Percentiles rank a stretch among this genome's conserved stretches.
These are phyloP conservation scores for Mycogone perniciosa DNA, from an alignment of 2,329 filamentous ascomycete species.

Conservation along the genomic window DNA sequence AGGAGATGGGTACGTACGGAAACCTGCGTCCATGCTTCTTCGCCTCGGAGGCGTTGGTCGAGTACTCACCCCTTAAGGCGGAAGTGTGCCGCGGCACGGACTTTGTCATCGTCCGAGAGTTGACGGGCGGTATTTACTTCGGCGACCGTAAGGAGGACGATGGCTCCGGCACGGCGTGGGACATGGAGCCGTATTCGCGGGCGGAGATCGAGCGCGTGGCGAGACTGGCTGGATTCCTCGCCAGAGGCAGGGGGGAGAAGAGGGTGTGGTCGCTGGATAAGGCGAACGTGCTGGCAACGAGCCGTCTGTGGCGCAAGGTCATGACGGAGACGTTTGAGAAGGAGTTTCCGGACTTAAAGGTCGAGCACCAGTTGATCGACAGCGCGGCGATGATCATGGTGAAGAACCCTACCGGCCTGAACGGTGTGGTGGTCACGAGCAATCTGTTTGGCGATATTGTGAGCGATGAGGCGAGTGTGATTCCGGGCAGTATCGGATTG, in stretches of 20 bases:
- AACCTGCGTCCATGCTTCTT: conserved; percentile 97
- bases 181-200: conserved; percentile 82
- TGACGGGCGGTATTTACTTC: conserved; percentile 94
- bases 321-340: conserved; percentile 77
- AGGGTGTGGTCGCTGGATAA: conserved; percentile 83
- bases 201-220: conserved; percentile 84
- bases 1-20: conserved; percentile 88
- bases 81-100: conserved; percentile 80
- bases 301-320: conserved; percentile 80
- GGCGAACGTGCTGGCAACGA: conserved; percentile 91
- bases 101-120: conserved; percentile 86
- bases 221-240: conserved; percentile 73
- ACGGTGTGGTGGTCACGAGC: conserved; percentile 86
- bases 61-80: conserved; percentile 80
- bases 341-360: conserved; percentile 81
- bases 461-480: conserved; percentile 89
- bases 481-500: conserved; percentile 83
- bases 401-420: conserved; percentile 82
- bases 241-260: conserved; percentile 64
- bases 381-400: conserved; percentile 97
- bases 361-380: conserved; percentile 89
- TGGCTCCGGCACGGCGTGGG: conserved; percentile 66
- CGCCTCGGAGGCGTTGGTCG: conserved; percentile 76
- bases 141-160: conserved; percentile 69
- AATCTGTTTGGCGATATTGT: conserved; percentile 97